Conservation (phyloP, 306 rosid genomes). For the Inga oerstediana region DNA sequence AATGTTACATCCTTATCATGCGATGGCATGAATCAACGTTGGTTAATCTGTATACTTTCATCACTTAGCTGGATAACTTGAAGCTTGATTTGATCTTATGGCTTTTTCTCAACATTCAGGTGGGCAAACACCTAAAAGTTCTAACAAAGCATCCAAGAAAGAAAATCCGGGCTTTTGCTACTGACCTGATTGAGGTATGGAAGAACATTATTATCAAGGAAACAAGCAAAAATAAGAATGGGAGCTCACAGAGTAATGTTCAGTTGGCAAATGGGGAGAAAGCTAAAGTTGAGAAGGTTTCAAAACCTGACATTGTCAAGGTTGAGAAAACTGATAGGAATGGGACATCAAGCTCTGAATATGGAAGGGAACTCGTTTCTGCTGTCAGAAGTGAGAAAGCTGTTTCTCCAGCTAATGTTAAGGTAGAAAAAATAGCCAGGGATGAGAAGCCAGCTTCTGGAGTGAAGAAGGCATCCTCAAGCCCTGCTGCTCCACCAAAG, state of each 20-base stretch:
- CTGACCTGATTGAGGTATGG: slow-evolving; percentile 82
- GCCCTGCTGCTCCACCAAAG: slow-evolving; percentile 61
- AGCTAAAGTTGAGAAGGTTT: slow-evolving; percentile 55
- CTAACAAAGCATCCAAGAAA: slow-evolving; percentile 83
- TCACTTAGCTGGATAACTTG: slow-evolving; percentile 2
- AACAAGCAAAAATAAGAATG: slow-evolving; percentile 68
- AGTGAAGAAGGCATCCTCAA: slow-evolving; percentile 49
- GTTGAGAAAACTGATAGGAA: slow-evolving; percentile 56
- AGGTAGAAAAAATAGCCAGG: slow-evolving; percentile 66
- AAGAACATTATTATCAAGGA: slow-evolving; percentile 78
- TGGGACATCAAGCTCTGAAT: slow-evolving; percentile 53
- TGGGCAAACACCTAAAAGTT: slow-evolving; percentile 81
- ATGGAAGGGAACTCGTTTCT: slow-evolving; percentile 38
- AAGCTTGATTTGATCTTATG: slow-evolving; percentile 19
- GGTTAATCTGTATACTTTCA: slow-evolving; percentile 12
- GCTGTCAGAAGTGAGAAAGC: slow-evolving; percentile 57
- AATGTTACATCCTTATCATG: not conserved
- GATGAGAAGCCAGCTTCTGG: slow-evolving; percentile 54
- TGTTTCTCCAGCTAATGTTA: slow-evolving; percentile 42
- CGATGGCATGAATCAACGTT: not conserved
- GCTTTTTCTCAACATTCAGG: slow-evolving; percentile 52
- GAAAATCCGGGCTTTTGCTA: slow-evolving; percentile 67
- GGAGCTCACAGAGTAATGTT: slow-evolving; percentile 51
- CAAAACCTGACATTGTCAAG: slow-evolving; percentile 56
- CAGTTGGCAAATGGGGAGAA: slow-evolving; percentile 55